Percentiles rank a stretch among this genome's conserved stretches.
These are phyloP conservation scores for Discostella stelligeroides DNA, from an alignment of 108 stramenopile genomes.

Conservation along the genomic window DNA sequence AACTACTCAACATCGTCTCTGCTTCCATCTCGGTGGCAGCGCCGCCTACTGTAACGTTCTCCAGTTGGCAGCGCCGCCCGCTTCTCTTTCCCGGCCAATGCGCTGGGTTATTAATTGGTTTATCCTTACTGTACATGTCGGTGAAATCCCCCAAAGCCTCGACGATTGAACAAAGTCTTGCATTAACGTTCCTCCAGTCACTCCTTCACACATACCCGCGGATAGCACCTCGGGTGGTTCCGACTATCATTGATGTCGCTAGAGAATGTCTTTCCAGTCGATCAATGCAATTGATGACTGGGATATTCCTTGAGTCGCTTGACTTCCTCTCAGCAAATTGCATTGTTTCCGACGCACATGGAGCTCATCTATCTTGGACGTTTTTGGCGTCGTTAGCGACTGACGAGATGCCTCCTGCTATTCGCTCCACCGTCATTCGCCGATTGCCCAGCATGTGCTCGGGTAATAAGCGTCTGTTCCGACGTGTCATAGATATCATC, in stretches of 20 bases:
- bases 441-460: conserved; percentile 64
- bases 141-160: neutral
- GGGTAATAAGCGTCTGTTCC: conserved; percentile 66
- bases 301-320: conserved; percentile 8
- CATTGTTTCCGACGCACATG: conserved; percentile 63
- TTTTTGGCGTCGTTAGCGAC: conserved; percentile 52
- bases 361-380: conserved; percentile 69
- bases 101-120: conserved; percentile 34
- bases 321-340: conserved; percentile 30
- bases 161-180: neutral
- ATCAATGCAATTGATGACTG: neutral
- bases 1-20: conserved; percentile 17
- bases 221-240: conserved; percentile 27
- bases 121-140: conserved; percentile 30
- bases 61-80: conserved; percentile 35
- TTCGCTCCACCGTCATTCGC: conserved; percentile 59
- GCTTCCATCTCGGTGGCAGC: conserved; percentile 17
- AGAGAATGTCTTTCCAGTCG: conserved; percentile 6
- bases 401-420: conserved; percentile 40
- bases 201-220: conserved; percentile 35
- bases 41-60: conserved; percentile 4
- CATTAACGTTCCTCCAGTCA: conserved; percentile 25
- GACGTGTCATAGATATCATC: conserved; percentile 63
- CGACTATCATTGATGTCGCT: conserved; percentile 26
- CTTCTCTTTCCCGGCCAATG: conserved; percentile 30